These are phyloP conservation scores for Globisporangium viniferum DNA, from an alignment of 352 stramenopile genomes.

Conservation along the genomic window DNA sequence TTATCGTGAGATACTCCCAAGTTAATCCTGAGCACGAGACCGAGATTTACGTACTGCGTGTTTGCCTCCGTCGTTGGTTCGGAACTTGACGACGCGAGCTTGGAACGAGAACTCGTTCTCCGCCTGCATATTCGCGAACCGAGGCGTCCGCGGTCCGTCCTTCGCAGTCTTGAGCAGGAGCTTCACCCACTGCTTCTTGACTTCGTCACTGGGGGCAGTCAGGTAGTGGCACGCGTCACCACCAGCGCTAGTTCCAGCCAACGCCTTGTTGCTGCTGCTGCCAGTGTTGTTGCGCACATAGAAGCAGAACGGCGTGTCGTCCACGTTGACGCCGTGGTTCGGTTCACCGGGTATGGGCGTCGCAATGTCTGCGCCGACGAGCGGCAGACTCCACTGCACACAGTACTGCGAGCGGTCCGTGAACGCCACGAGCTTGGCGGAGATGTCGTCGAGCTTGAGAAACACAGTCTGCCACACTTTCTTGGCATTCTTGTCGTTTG, in stretches of 20 bases:
- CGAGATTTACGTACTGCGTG: conserved; percentile 33
- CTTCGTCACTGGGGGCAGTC: conserved; percentile 30
- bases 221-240: conserved; percentile 38
- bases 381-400: conserved; percentile 44
- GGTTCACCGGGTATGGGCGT: conserved; percentile 54
- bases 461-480: conserved; percentile 51
- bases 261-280: conserved; percentile 19
- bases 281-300: conserved; percentile 44
- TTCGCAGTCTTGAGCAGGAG: conserved; percentile 35
- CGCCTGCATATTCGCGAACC: conserved; percentile 30
- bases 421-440: conserved; percentile 56
- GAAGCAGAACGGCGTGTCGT: conserved; percentile 55
- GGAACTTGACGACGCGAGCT: conserved; percentile 38
- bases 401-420: conserved; percentile 43
- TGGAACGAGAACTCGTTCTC: conserved; percentile 43
- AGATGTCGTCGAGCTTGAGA: conserved; percentile 65
- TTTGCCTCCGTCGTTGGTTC: conserved; percentile 37
- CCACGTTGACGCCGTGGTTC: conserved; percentile 43
- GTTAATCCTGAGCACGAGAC: no score
- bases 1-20: no score
- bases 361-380: conserved; percentile 50
- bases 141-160: conserved; percentile 40
- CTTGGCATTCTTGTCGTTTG: conserved; percentile 26
- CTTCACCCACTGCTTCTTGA: conserved; percentile 61
- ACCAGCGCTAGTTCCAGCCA: background rate